phyloP scores from a whole-genome alignment of 2,329 filamentous ascomycete genomes.

The Akanthomyces dipterigenus region DNA sequence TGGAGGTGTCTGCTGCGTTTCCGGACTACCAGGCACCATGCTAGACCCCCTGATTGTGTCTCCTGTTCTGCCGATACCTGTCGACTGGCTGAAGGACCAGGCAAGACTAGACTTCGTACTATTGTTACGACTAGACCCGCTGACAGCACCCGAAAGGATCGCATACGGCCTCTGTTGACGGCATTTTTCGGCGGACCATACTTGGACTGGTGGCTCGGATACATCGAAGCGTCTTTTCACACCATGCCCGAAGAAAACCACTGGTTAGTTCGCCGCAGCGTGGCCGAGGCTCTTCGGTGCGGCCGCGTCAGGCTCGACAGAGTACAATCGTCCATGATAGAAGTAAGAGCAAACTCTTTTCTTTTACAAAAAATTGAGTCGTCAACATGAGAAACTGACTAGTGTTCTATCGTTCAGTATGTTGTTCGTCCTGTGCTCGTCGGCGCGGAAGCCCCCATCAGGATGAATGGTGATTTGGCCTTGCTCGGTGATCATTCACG shows the following conservation, averaged over 20 bases:
- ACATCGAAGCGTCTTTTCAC: conserved; percentile 13
- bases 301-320: conserved; percentile 21
- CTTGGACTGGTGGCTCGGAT: neutral
- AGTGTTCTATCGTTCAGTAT: neutral
- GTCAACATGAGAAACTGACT: too few species aligned
- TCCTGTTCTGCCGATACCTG: neutral
- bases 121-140: too few species aligned
- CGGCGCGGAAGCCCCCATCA: conserved; percentile 12
- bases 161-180: neutral
- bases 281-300: conserved; percentile 16
- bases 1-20: neutral
- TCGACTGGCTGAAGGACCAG: neutral
- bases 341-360: conserved; percentile 24
- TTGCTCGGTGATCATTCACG: conserved; percentile 27
- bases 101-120: neutral
- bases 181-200: neutral
- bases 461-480: conserved; percentile 19
- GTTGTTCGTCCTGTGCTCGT: neutral
- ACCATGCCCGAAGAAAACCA: conserved; percentile 17
- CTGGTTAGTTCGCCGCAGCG: conserved; percentile 25
- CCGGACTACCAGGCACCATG: neutral
- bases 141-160: neutral
- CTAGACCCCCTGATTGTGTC: neutral
- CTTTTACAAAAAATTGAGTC: too few species aligned
- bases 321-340: conserved; percentile 21